These are phyloP conservation scores for Casuarina cunninghamiana DNA, from an alignment of 306 rosid genomes.

Conservation along the genomic window DNA sequence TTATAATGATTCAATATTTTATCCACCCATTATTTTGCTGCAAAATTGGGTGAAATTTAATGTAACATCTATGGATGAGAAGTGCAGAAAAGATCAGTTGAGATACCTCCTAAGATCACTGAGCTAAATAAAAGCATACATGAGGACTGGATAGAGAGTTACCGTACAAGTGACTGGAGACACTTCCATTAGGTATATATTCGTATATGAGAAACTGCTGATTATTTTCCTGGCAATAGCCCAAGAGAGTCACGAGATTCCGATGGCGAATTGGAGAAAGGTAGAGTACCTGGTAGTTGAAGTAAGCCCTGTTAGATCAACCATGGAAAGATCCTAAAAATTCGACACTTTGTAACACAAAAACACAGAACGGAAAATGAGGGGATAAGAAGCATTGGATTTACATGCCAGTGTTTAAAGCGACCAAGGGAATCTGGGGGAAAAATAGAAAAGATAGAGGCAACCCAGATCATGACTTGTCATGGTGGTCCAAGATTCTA, in stretches of 20 bases:
- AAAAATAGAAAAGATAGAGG: neutral
- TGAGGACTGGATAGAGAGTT: conserved; percentile 44
- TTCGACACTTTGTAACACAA: conserved; percentile 3
- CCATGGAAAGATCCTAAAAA: conserved; percentile 33
- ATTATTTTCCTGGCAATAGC: conserved; percentile 90
- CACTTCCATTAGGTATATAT: conserved; percentile 84
- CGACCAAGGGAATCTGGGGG: neutral
- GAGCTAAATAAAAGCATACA: conserved; percentile 3
- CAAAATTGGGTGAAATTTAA: conserved; percentile 1
- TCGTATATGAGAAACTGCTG: conserved; percentile 85
- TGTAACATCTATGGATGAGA: conserved; percentile 7
- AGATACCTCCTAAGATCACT: neutral
- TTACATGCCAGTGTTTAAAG: conserved; percentile 4
- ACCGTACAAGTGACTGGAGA: conserved; percentile 93
- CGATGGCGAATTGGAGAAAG: conserved; percentile 77
- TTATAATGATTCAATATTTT: conserved; percentile 3
- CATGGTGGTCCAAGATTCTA: neutral
- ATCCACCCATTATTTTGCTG: conserved; percentile 16
- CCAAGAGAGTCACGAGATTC: conserved; percentile 81
- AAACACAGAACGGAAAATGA: neutral
- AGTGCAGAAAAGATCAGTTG: neutral
- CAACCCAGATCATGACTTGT: neutral
- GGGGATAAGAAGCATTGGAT: conserved; percentile 4
- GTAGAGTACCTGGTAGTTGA: conserved; percentile 67
- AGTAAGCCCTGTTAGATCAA: conserved; percentile 37